Conservation (phyloP, 2,329 filamentous ascomycete genomes). For the Epichloe sibirici region DNA sequence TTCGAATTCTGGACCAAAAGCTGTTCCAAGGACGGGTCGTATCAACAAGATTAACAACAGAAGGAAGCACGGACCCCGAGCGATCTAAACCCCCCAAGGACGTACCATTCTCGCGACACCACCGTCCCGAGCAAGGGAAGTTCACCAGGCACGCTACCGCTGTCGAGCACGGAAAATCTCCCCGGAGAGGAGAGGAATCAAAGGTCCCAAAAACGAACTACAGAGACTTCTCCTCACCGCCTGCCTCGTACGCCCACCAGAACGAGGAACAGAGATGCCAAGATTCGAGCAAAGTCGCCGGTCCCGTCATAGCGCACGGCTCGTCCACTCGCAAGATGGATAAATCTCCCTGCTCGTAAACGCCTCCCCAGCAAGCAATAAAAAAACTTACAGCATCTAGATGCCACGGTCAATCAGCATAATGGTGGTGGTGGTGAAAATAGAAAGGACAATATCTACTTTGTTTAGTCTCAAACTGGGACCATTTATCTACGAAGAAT, state of each 20-base stretch:
- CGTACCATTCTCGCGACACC: background rate
- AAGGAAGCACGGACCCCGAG: background rate
- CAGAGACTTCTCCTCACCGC: background rate
- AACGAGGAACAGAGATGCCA: background rate
- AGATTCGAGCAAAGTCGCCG: background rate
- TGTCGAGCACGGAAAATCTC: background rate
- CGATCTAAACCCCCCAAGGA: background rate
- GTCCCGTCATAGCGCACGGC: conserved; percentile 4
- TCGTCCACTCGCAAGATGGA: conserved; percentile 2
- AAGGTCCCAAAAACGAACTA: background rate
- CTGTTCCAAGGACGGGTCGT: conserved; percentile 15
- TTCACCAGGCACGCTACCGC: background rate
- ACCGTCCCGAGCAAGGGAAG: background rate
- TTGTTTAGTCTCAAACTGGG: too few relatives aligned
- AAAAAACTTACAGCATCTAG: too few relatives aligned
- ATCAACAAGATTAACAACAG: background rate
- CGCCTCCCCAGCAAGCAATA: too few relatives aligned
- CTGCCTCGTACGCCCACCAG: background rate
- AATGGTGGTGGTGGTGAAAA: too few relatives aligned
- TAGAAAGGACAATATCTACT: too few relatives aligned
- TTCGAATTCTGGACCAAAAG: conserved; percentile 15
- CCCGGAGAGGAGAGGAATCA: background rate
- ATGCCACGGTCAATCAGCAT: too few relatives aligned
- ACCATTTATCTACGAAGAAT: too few relatives aligned
- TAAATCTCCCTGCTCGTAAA: background rate